Evolutionary conservation across 805 yeast species (phyloP).

Genomic region (Maudiozyma bulderi): DNA sequence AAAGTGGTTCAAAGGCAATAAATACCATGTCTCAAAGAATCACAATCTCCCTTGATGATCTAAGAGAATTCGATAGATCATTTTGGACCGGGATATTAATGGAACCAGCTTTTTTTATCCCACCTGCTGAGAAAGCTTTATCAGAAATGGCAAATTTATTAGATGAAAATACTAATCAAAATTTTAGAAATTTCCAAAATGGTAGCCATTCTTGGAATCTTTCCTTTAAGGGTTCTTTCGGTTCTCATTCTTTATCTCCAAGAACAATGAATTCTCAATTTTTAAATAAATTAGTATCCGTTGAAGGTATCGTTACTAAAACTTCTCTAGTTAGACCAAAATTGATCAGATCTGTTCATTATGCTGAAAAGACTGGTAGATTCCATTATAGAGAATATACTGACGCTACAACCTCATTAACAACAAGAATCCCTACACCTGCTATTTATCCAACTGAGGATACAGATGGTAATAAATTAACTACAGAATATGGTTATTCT

Average conservation of each 20-base stretch:
- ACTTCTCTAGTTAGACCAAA: slow-evolving; percentile 92
- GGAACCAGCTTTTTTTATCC: slow-evolving; percentile 75
- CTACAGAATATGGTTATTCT: slow-evolving; percentile 86
- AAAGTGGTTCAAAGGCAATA: not conserved
- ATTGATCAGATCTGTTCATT: slow-evolving; percentile 83
- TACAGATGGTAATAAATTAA: slow-evolving; percentile 76
- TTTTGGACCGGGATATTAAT: slow-evolving; percentile 70
- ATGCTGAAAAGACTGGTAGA: slow-evolving; percentile 71
- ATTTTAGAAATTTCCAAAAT: slow-evolving; percentile 41
- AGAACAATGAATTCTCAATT: slow-evolving; percentile 71
- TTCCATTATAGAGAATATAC: slow-evolving; percentile 88
- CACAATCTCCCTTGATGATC: slow-evolving; percentile 71
- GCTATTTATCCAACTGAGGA: slow-evolving; percentile 91
- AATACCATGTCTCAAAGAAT: slow-evolving; percentile 38
- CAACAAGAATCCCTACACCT: slow-evolving; percentile 42
- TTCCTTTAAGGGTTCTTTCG: slow-evolving; percentile 85
- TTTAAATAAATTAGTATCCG: slow-evolving; percentile 71
- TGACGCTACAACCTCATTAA: slow-evolving; percentile 82
- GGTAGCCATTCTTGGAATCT: slow-evolving; percentile 40
- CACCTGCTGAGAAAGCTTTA: slow-evolving; percentile 82
- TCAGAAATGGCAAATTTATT: slow-evolving; percentile 69
- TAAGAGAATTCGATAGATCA: slow-evolving; percentile 71
- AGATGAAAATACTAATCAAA: slow-evolving; percentile 32
- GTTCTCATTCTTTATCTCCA: slow-evolving; percentile 78
- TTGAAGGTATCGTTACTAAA: slow-evolving; percentile 92